Evolutionary conservation across 352 stramenopile genomes (phyloP).

Genomic region (Pythium rhizo-oryzae): DNA sequence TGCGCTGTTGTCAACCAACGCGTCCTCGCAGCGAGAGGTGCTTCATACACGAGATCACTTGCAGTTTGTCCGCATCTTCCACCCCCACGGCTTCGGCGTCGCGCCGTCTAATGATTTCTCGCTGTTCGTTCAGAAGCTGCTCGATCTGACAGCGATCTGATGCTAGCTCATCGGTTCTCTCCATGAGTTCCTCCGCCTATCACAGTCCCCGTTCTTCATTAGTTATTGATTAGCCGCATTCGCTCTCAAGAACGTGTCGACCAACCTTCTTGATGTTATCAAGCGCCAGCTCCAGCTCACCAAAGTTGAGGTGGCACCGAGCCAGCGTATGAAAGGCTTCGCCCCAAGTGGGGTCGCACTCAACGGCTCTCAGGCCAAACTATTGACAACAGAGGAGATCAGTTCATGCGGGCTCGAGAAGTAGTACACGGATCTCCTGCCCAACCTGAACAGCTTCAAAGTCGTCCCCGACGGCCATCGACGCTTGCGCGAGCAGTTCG

Average conservation of each 20-base stretch:
- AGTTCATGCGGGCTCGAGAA: no score
- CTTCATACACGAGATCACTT: constrained; percentile 76
- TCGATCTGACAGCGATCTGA: constrained; percentile 55
- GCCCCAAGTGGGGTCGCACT: constrained; percentile 59
- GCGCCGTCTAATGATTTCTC: constrained; percentile 39
- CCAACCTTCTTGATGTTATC: constrained; percentile 52
- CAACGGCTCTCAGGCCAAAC: constrained; percentile 57
- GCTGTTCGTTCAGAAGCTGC: constrained; percentile 39
- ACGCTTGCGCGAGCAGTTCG: constrained; percentile 72
- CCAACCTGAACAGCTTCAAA: constrained; percentile 69
- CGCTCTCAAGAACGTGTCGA: no score
- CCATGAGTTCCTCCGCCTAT: constrained; percentile 55
- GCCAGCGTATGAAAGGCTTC: constrained; percentile 74
- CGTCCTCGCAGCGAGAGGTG: constrained; percentile 58
- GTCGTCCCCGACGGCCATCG: constrained; percentile 70
- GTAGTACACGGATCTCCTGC: background rate
- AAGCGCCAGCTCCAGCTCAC: constrained; percentile 65
- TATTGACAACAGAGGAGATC: constrained; percentile 13
- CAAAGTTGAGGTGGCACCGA: constrained; percentile 78
- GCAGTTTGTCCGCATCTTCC: constrained; percentile 47
- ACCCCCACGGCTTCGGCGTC: constrained; percentile 44
- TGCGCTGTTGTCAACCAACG: constrained; percentile 20
- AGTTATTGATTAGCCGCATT: no score
- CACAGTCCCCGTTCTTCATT: background rate
- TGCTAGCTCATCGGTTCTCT: constrained; percentile 46